phyloP scores from a whole-genome alignment of 169 alveolate genomes.

The Cryptosporidium ubiquitum region DNA sequence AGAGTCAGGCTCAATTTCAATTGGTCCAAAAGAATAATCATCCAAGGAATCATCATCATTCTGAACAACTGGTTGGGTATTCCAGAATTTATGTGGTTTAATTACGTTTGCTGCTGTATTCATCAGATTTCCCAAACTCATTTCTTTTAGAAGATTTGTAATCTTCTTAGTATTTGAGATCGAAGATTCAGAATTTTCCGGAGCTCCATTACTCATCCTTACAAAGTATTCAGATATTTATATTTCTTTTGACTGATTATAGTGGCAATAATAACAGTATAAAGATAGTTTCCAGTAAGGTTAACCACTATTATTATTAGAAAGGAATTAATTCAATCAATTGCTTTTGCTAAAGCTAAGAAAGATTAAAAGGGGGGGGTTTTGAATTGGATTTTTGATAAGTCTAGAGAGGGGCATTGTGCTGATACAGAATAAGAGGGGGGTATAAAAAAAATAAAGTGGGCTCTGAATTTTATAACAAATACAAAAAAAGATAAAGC shows the following conservation, averaged over 20 bases:
- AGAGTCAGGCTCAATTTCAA: conserved; percentile 79
- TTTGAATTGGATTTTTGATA: not conserved
- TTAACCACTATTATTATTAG: no score
- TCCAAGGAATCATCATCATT: conserved; percentile 82
- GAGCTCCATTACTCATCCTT: not conserved
- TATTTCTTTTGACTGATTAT: not conserved
- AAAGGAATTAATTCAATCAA: no score
- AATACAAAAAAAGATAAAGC: no score
- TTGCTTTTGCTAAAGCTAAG: no score
- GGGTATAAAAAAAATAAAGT: no score
- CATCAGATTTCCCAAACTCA: conserved; percentile 30
- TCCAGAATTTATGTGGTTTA: conserved; percentile 92
- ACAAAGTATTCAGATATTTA: not conserved
- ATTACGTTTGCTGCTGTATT: not conserved
- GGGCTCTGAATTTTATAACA: no score
- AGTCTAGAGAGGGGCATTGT: not conserved
- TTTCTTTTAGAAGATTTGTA: conserved; percentile 28
- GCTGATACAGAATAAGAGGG: not conserved
- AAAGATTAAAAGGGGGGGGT: not conserved
- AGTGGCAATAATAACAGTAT: not conserved
- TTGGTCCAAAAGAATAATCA: conserved; percentile 50
- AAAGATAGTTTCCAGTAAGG: no score
- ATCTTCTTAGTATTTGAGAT: not conserved
- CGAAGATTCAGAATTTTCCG: not conserved
- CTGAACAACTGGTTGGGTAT: conserved; percentile 95